Base-by-base conservation (phyloP, 1,284 basidiomycete species). In the Boletus sp. region DNA sequence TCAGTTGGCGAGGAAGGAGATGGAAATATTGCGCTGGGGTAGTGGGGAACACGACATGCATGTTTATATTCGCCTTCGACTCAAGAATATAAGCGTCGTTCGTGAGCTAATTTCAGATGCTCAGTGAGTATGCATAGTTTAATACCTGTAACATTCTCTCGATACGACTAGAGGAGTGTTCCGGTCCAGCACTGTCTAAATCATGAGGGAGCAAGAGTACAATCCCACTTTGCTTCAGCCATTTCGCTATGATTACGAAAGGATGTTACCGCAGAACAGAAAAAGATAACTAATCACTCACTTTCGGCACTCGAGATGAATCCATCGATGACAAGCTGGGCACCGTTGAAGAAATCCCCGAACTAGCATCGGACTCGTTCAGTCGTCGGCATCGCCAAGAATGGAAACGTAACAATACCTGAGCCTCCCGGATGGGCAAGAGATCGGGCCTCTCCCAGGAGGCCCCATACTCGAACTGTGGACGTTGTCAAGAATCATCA, bases 301-400 rank as follows among this genome's bases (percentile, higher is more conserved):
- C 91, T 89, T 75, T 95, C 90, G 16, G 88, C 81, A 1, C 24
- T 24, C 91, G 88, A 81, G 33, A 96, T 80, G 72, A 92, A 96
- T 0, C 91, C 92, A 68, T 96, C 94, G 61, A 96, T 90, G 59
- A 93, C 88, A 61, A 93, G 83, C 80, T 92, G 91, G 12, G 91
- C 91, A 5, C 91, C 91, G 67, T 96, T 95, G 76, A 91, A 88
- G 74, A 96, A 96, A 71, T 95, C 93, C n/a, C 92, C 92, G 66
- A 91, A 91, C 84, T 87, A 59, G 15, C 12, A 35, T 48, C 46
- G 16, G 51, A 7, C 7, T 29, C 13, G 0, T 50, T 60, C n/a
- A 53, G 18, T 22, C 39, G 45, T 42, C 43, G 3, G 18, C 20
- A 47, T 31, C 45, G 50, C 53, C 18, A 41, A 44, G 5, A 44